These are phyloP conservation scores for Aspergillaceae sp. DNA, from an alignment of 2,329 filamentous ascomycete species.

Conservation along the genomic window DNA sequence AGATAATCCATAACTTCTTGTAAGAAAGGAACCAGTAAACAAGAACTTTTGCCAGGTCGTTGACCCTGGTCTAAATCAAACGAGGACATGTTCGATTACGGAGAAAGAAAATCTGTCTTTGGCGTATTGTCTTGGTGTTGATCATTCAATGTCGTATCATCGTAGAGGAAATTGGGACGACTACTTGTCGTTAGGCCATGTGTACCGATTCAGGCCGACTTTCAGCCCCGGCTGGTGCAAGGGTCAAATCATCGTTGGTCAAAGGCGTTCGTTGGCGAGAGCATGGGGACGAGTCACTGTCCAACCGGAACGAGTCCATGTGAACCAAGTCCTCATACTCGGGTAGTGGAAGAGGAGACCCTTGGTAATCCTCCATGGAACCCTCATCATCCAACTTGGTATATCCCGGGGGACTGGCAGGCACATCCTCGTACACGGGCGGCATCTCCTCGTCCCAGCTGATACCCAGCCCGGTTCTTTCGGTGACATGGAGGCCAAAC, in stretches of 20 bases:
- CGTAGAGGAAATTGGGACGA: not conserved
- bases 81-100: not conserved
- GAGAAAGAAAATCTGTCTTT: not conserved
- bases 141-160: not conserved
- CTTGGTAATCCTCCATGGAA: slow-evolving; percentile 40
- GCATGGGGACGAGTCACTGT: slow-evolving; percentile 25
- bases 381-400: slow-evolving; percentile 33
- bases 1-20: no score
- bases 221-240: slow-evolving; percentile 8
- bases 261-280: slow-evolving; percentile 22
- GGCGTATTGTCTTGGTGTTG: not conserved
- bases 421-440: slow-evolving; percentile 88
- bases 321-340: slow-evolving; percentile 42
- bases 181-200: no score
- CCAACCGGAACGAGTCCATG: slow-evolving; percentile 29
- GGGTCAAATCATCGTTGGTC: slow-evolving; percentile 25
- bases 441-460: slow-evolving; percentile 96
- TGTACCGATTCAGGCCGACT: not conserved
- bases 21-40: not conserved
- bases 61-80: not conserved
- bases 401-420: slow-evolving; percentile 72
- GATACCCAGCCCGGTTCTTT: slow-evolving; percentile 77
- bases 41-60: slow-evolving; percentile 4
- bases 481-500: slow-evolving; percentile 73
- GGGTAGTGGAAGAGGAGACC: slow-evolving; percentile 31